Conservation (phyloP, 371 early-diverging fungal genomes). For the Apophysomyces trapeziformis region DNA sequence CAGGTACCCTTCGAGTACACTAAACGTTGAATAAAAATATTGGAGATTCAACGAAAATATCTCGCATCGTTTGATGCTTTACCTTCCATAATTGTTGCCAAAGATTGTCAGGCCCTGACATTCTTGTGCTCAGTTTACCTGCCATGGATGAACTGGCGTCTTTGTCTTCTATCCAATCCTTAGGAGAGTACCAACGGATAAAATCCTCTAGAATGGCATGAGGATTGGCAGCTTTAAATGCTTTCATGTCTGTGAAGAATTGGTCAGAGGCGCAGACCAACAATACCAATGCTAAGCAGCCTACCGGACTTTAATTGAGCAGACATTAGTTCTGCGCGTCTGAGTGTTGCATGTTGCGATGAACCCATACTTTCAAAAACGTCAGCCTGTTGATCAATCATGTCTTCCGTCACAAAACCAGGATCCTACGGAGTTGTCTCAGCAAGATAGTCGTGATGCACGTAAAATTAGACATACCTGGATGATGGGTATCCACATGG, state of each 20-base stretch:
- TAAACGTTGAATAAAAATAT: slow-evolving; percentile 13
- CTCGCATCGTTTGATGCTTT: no score
- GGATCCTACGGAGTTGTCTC: slow-evolving; percentile 51
- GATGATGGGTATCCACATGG: slow-evolving; percentile 72
- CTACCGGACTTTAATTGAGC: slow-evolving; percentile 76
- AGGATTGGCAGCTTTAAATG: slow-evolving; percentile 91
- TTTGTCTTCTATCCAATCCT: slow-evolving; percentile 72
- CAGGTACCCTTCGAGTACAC: slow-evolving; percentile 71
- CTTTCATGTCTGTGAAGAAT: slow-evolving; percentile 64
- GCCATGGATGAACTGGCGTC: slow-evolving; percentile 30
- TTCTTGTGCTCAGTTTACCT: slow-evolving; percentile 70
- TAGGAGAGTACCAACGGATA: slow-evolving; percentile 96
- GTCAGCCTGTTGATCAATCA: slow-evolving; percentile 80
- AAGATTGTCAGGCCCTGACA: slow-evolving; percentile 80
- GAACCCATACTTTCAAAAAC: slow-evolving; percentile 80
- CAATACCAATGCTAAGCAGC: slow-evolving; percentile 3
- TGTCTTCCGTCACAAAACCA: slow-evolving; percentile 90
- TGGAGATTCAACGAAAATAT: no score
- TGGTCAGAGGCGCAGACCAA: neutral
- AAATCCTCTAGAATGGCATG: slow-evolving; percentile 81
- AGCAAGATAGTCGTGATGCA: neutral
- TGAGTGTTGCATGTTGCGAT: slow-evolving; percentile 69
- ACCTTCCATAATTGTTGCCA: slow-evolving; percentile 91
- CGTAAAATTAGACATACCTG: slow-evolving; percentile 49
- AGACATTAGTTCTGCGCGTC: slow-evolving; percentile 81